Evolutionary conservation across 2,329 filamentous ascomycete genomes (phyloP).

Genomic region (Zalaria obscura): DNA sequence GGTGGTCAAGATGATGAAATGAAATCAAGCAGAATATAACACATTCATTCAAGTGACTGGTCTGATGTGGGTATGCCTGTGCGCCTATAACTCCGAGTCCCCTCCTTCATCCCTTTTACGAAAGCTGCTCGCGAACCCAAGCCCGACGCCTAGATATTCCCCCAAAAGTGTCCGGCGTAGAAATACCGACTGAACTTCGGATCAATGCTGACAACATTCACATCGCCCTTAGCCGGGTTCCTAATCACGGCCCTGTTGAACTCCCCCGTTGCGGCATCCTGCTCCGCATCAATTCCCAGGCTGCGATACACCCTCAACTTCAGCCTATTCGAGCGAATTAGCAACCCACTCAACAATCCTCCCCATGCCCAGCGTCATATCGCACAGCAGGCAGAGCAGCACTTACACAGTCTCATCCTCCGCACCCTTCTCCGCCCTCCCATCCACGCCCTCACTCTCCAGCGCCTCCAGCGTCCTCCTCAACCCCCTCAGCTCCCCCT

Average conservation of each 20-base stretch:
- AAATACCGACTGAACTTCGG: slow-evolving; percentile 83
- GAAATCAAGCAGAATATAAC: too few relatives aligned
- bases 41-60: background rate
- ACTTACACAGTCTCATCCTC: slow-evolving; percentile 36
- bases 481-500: slow-evolving; percentile 62
- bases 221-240: slow-evolving; percentile 76
- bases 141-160: slow-evolving; percentile 47
- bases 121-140: background rate
- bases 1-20: too few relatives aligned
- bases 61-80: too few relatives aligned
- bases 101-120: background rate
- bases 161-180: slow-evolving; percentile 94
- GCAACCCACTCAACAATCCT: too few relatives aligned
- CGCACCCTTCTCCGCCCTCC: slow-evolving; percentile 32
- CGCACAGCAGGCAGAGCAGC: too few relatives aligned
- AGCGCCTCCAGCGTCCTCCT: slow-evolving; percentile 64
- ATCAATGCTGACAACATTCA: slow-evolving; percentile 89
- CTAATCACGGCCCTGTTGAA: slow-evolving; percentile 76
- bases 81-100: too few relatives aligned
- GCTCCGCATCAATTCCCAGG: slow-evolving; percentile 80
- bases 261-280: slow-evolving; percentile 56
- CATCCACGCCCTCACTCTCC: slow-evolving; percentile 77
- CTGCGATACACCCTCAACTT: slow-evolving; percentile 84
- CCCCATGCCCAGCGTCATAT: too few relatives aligned
- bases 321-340: slow-evolving; percentile 32